phyloP scores from a whole-genome alignment of 768 basidiomycete genomes.

The Mycena floridula region DNA sequence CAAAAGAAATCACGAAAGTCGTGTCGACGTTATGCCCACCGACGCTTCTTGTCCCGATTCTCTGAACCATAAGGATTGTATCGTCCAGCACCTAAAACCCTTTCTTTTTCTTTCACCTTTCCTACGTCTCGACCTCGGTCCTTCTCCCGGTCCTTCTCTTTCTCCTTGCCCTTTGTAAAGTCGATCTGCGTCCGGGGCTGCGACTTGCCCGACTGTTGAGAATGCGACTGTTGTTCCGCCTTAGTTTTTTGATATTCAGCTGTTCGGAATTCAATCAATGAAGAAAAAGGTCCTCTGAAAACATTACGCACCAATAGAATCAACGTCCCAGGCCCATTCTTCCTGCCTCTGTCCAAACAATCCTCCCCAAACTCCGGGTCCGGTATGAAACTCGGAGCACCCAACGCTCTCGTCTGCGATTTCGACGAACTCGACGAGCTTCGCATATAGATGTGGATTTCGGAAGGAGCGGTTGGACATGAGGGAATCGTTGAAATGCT shows the following conservation, averaged over 20 bases:
- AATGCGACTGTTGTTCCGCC: slow-evolving; percentile 49
- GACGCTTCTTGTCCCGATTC: background rate
- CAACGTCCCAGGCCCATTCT: slow-evolving; percentile 64
- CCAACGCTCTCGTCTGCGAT: slow-evolving; percentile 78
- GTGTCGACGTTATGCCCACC: background rate
- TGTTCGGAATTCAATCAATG: slow-evolving; percentile 17
- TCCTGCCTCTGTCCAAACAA: slow-evolving; percentile 7
- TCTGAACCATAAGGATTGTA: background rate
- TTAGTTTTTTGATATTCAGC: slow-evolving; percentile 58
- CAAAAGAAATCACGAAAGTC: too few relatives aligned
- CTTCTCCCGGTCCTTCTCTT: background rate
- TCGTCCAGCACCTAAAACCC: too few relatives aligned
- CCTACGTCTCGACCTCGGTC: too few relatives aligned
- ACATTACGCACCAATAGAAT: slow-evolving; percentile 72
- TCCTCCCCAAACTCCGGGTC: slow-evolving; percentile 40
- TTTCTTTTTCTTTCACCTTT: background rate
- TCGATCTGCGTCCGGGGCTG: slow-evolving; percentile 45
- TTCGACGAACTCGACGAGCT: slow-evolving; percentile 91
- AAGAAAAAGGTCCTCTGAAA: slow-evolving; percentile 7
- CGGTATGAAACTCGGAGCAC: slow-evolving; percentile 66
- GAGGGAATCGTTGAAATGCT: slow-evolving; percentile 94
- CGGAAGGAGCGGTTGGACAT: slow-evolving; percentile 91
- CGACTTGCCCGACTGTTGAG: slow-evolving; percentile 48
- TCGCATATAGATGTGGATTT: slow-evolving; percentile 94
- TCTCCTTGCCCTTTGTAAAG: slow-evolving; percentile 33